These are phyloP conservation scores for Xylaria sp. DNA, from an alignment of 2,329 filamentous ascomycete genomes.

Conservation along the genomic window DNA sequence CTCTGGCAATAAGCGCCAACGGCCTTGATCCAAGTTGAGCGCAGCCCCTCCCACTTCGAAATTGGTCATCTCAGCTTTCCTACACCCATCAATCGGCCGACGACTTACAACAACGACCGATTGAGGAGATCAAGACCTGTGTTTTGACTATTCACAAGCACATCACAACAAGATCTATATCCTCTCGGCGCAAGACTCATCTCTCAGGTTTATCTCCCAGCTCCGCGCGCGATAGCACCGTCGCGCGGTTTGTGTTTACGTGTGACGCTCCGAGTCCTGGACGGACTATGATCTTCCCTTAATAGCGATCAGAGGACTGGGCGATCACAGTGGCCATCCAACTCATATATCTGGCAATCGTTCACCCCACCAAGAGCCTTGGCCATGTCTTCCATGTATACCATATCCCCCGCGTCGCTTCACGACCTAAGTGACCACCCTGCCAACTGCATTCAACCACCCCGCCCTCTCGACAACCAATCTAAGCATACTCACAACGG, in stretches of 20 bases:
- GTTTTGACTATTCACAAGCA: conserved; percentile 30
- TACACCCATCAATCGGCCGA: conserved; percentile 26
- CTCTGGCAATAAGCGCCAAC: conserved; percentile 47
- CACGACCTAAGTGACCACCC: conserved; percentile 51
- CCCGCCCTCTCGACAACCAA: conserved; percentile 49
- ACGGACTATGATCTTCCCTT: conserved; percentile 46
- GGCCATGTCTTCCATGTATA: conserved; percentile 59
- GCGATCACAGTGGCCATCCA: conserved; percentile 39
- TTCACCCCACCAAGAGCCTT: conserved; percentile 43
- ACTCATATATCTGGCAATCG: conserved; percentile 49
- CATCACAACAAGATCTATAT: conserved; percentile 22
- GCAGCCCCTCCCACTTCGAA: conserved; percentile 39
- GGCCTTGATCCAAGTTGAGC: conserved; percentile 38
- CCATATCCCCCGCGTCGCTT: conserved; percentile 55
- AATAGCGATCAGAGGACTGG: conserved; percentile 40
- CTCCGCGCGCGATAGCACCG: conserved; percentile 17
- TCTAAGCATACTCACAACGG: conserved; percentile 44
- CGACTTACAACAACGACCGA: conserved; percentile 37
- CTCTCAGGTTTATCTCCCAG: conserved; percentile 9
- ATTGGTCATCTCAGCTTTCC: conserved; percentile 38
- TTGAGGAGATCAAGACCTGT: conserved; percentile 35
- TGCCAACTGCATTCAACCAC: conserved; percentile 46
- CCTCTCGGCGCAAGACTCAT: conserved; percentile 7
- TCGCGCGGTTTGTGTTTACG: conserved; percentile 29
- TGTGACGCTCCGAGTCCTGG: conserved; percentile 38